Base-by-base conservation (phyloP, 2,329 filamentous ascomycete genomes). In the Trichoderma breve region DNA sequence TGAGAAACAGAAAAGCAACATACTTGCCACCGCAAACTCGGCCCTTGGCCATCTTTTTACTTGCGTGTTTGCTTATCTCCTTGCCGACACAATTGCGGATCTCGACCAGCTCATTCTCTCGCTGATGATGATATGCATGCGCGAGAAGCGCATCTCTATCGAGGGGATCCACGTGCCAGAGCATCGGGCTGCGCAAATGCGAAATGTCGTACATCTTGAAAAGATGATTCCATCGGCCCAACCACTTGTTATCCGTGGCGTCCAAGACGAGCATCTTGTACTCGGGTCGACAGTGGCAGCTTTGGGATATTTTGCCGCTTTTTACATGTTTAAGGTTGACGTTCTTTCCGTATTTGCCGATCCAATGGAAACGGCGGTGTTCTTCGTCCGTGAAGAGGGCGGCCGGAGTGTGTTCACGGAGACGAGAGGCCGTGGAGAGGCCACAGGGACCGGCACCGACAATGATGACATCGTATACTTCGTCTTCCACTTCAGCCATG, bases 331-430 rank as follows among this genome's bases (percentile, higher is more conserved):
- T 90, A 73, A 91, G 83, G 8, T 85, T 84, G 80, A 90, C 88
- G 34, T 88, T 87, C 32, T 85, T 85, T 32, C 86, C 86, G 77
- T 93, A 88, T 71, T 90, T 91, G 71, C 86, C 86, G 71, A 94
- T 90, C 91, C 92, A 94, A 79, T 93, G 89, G 78, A 93, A 95
- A n/a, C 93, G 86, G 55, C 91, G 89, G 77, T 95, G 92, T 77
- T 95, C 93, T 75, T 93, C 92, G 77, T 95, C 92, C 0, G 93
- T 95, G 81, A 95, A 95, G 67, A 94, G 88, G 1, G 93, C 92
- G 0, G 91, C 93, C 0, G 93, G 93, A 0, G 91, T 92, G 70
- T 87, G 85, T 80, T 95, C 93, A 55, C 88, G 86, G 1, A 95
- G 86, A 4, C 93, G 87, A 1, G 92, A 89, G 9, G 93, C 92